Evolutionary conservation across 768 basidiomycete genomes (phyloP).

Genomic region (Russula dissimulans): DNA sequence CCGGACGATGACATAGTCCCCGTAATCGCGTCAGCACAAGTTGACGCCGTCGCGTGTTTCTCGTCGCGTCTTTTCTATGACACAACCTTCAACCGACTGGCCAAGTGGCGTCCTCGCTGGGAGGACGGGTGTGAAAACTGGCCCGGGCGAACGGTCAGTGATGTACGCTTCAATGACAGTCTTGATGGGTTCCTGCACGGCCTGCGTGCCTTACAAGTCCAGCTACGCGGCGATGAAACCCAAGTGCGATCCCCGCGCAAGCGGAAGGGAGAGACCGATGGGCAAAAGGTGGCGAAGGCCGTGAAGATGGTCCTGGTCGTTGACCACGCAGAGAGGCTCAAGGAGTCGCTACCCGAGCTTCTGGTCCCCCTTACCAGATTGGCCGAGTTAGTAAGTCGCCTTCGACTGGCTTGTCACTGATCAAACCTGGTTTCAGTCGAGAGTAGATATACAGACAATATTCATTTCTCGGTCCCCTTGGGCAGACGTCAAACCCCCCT

Average conservation of each 20-base stretch:
- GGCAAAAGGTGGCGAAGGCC: constrained; percentile 29
- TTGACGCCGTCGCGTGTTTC: constrained; percentile 55
- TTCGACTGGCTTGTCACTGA: not conserved
- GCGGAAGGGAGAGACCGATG: constrained; percentile 19
- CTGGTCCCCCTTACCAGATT: constrained; percentile 64
- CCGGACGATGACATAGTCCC: constrained; percentile 5
- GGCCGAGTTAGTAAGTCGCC: constrained; percentile 52
- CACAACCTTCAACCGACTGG: constrained; percentile 50
- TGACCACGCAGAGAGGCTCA: constrained; percentile 59
- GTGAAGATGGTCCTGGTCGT: constrained; percentile 50
- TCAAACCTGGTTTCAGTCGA: constrained; percentile 34
- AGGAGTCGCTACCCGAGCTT: constrained; percentile 51
- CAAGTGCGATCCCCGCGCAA: not conserved
- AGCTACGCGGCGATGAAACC: not conserved
- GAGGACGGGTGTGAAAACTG: constrained; percentile 53
- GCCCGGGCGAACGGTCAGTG: constrained; percentile 31
- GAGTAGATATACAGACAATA: constrained; percentile 48
- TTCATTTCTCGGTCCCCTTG: constrained; percentile 58
- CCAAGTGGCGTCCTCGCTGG: constrained; percentile 49
- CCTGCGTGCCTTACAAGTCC: constrained; percentile 33
- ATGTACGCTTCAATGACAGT: constrained; percentile 49
- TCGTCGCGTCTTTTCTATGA: constrained; percentile 57
- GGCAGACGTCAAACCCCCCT: constrained; percentile 61
- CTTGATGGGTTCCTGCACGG: constrained; percentile 68
- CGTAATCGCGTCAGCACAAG: constrained; percentile 34